phyloP scores from a whole-genome alignment of 1,139 yeast genomes.

The Candida tetrigidarum region DNA sequence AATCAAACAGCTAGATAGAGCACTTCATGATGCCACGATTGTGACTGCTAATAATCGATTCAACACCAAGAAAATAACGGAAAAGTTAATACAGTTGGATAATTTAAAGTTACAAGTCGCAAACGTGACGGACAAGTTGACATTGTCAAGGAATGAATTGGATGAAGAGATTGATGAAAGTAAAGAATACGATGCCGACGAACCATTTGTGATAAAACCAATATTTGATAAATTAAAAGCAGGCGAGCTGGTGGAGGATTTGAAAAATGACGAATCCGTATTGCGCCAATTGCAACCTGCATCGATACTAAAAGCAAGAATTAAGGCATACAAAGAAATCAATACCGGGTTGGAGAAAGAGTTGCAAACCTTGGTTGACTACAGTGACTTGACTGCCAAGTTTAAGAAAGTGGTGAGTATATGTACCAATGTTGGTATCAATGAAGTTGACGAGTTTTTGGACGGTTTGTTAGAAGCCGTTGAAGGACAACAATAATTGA shows the following conservation, averaged over 20 bases:
- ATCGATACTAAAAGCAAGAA: conserved; percentile 70
- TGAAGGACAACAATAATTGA: conserved; percentile 52
- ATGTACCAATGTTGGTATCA: conserved; percentile 81
- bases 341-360: conserved; percentile 53
- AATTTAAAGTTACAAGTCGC: conserved; percentile 49
- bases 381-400: conserved; percentile 74
- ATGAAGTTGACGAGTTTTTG: conserved; percentile 79
- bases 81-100: conserved; percentile 42
- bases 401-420: conserved; percentile 88
- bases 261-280: conserved; percentile 28
- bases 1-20: conserved; percentile 39
- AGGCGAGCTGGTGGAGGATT: conserved; percentile 33
- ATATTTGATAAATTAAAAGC: conserved; percentile 54
- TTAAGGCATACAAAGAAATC: conserved; percentile 67
- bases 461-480: conserved; percentile 91
- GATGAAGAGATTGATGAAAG: conserved; percentile 22
- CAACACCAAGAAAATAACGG: conserved; percentile 40
- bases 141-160: conserved; percentile 29
- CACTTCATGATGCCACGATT: conserved; percentile 47
- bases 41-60: conserved; percentile 50
- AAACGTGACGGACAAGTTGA: conserved; percentile 43
- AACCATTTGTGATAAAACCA: conserved; percentile 72
- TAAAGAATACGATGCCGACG: conserved; percentile 71
- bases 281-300: conserved; percentile 58
- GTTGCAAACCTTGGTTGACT: conserved; percentile 47